Percentiles rank a stretch among this genome's conserved stretches.
These are phyloP conservation scores for Chaetomiaceae sp. DNA, from an alignment of 2,329 filamentous ascomycete species.

Conservation along the genomic window DNA sequence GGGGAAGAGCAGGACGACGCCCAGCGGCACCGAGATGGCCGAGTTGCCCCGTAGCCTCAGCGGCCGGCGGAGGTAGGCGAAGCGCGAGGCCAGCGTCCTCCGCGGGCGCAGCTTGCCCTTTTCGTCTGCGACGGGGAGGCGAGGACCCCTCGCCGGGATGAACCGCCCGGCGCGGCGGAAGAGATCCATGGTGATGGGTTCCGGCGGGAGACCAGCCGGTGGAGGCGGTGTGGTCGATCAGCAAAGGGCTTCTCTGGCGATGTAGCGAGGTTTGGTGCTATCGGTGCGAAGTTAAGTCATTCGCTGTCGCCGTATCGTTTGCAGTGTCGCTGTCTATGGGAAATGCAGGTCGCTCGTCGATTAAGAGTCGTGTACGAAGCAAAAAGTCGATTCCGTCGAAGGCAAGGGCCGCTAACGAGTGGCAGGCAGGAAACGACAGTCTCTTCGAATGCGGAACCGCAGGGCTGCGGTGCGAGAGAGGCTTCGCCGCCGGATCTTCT, in stretches of 20 bases:
- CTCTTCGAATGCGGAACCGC: background rate
- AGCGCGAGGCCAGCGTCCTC: conserved; percentile 41
- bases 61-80: conserved; percentile 81
- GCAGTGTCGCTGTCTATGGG: background rate
- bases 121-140: conserved; percentile 49
- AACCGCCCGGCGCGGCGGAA: conserved; percentile 52
- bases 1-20: conserved; percentile 89
- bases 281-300: conserved; percentile 8
- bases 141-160: conserved; percentile 39
- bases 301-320: conserved; percentile 4
- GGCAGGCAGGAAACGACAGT: background rate
- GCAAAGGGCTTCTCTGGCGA: background rate
- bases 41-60: conserved; percentile 89
- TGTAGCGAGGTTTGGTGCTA: background rate
- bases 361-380: background rate
- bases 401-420: background rate
- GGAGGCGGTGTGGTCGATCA: conserved; percentile 1
- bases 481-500: background rate
- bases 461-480: background rate
- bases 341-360: conserved; percentile 8
- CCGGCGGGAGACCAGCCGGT: conserved; percentile 16
- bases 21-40: conserved; percentile 84
- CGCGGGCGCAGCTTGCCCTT: conserved; percentile 42
- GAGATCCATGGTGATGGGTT: conserved; percentile 49
- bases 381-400: conserved; percentile 1